These are phyloP conservation scores for Gyromitra esculenta DNA, from an alignment of 2,329 filamentous ascomycete species.

Conservation along the genomic window DNA sequence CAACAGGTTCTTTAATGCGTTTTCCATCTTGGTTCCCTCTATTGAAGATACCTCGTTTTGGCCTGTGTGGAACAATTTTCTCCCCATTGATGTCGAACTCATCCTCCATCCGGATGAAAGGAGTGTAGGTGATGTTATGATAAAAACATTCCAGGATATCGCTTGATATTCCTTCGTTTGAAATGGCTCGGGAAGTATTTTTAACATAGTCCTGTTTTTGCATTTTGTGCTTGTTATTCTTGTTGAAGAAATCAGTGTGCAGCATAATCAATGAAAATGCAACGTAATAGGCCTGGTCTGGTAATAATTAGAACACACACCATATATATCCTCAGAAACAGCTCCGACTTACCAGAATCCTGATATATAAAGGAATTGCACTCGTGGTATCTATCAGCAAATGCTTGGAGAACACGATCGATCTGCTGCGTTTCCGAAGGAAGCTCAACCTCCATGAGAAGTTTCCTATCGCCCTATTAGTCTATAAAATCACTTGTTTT, in stretches of 20 bases:
- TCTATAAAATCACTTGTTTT: background rate
- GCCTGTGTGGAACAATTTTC: constrained; percentile 74
- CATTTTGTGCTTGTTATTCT: constrained; percentile 99
- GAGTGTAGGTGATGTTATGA: constrained; percentile 97
- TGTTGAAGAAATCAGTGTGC: constrained; percentile 99
- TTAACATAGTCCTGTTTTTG: constrained; percentile 94
- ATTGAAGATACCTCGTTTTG: constrained; percentile 65
- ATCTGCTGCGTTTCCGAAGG: constrained; percentile 99
- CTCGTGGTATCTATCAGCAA: constrained; percentile 96
- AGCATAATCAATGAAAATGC: constrained; percentile 96
- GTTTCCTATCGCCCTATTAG: constrained; percentile 69
- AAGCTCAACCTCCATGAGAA: constrained; percentile 94
- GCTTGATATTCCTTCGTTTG: constrained; percentile 87
- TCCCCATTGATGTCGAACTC: constrained; percentile 82
- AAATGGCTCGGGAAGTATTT: constrained; percentile 72
- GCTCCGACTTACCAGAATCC: constrained; percentile 67
- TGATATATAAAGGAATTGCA: constrained; percentile 97
- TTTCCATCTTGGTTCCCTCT: constrained; percentile 56
- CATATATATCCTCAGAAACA: background rate
- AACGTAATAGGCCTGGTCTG: constrained; percentile 96
- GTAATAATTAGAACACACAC: constrained; percentile 24
- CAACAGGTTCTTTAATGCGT: constrained; percentile 79
- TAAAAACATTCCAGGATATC: constrained; percentile 89
- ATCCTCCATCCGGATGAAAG: constrained; percentile 97
- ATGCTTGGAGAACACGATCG: constrained; percentile 90